Evolutionary conservation across 2,329 filamentous ascomycete species (phyloP), one percentile per base, ranked within the genome.

Genomic region (Stemphylium vesicarium): DNA sequence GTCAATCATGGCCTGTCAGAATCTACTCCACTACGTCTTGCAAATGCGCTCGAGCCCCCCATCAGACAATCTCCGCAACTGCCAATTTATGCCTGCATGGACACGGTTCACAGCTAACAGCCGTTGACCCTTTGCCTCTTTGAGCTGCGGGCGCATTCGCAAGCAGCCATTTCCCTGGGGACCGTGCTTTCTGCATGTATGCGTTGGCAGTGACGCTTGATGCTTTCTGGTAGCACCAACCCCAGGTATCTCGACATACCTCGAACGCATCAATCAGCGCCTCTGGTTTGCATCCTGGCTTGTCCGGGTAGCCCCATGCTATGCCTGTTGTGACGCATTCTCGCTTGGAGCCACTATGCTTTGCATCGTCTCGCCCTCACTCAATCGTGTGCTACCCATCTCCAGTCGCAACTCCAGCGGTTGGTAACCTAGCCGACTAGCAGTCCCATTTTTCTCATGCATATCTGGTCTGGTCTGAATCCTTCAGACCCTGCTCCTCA

Each of bases 341-440:
- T 64, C 65, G 58, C 62, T 62, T 61, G 62, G 67, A 66, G 69
- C 68, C 64, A 69, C 68, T 62, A 70, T 71, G 67, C 67, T 68
- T 65, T 69, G 67, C 68, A 64, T 66, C 54, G 47, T 56, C 56
- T 59, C 59, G 53, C 64, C 64, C 57, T 71, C 72, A 69, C 68
- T 63, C 70, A 72, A 68, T 70, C 71, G 68, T 73, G 65, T 70
- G 66, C 68, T 67, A 50, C 56, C 63, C 56, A 63, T 60, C 68
- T 71, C 72, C 71, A 72, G 63, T 71, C 59, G 70, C 72, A 69
- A 72, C 68, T 73, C 68, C 64, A 70, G 72, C 72, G 69, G 65
- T 64, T 58, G 58, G 56, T 59, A 60, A 58, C 60, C 64, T 56
- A 57, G 60, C 62, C 60, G 62, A 59, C 60, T 64, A 55, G 56